phyloP scores from a whole-genome alignment of 2,329 filamentous ascomycete genomes.

The Sporothrix curviconia region DNA sequence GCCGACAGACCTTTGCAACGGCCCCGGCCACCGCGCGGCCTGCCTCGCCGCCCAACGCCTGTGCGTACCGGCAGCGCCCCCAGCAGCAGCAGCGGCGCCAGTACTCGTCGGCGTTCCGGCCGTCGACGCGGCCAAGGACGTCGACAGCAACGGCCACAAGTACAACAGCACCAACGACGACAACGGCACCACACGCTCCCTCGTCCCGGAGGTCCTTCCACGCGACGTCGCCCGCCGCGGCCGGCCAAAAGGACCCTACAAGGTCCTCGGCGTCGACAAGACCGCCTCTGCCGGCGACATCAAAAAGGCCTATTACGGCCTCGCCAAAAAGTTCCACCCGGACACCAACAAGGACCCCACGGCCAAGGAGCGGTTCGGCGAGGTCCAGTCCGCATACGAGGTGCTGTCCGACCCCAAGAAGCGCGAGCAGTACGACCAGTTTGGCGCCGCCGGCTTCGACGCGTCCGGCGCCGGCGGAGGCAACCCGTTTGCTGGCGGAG shows the following conservation, averaged over 20 bases:
- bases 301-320: constrained; percentile 96
- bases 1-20: background rate
- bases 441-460: constrained; percentile 81
- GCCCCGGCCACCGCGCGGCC: background rate
- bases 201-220: constrained; percentile 46
- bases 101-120: background rate
- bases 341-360: constrained; percentile 92
- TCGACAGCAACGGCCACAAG: background rate
- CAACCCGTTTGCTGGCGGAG: constrained; percentile 49
- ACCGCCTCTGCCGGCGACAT: constrained; percentile 78
- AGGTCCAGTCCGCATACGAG: constrained; percentile 91
- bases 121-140: background rate
- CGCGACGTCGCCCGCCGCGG: constrained; percentile 45
- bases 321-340: constrained; percentile 96
- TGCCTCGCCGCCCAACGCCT: background rate
- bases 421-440: constrained; percentile 85
- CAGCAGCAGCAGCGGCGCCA: background rate
- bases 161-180: background rate
- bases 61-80: no score
- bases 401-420: constrained; percentile 88
- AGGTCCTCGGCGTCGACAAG: constrained; percentile 76
- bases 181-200: background rate
- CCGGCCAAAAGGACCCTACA: constrained; percentile 67
- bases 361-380: constrained; percentile 92
- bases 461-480: constrained; percentile 60